Evolutionary conservation across 2,329 filamentous ascomycete species (phyloP).

Genomic region (Cytospora paraplurivora): DNA sequence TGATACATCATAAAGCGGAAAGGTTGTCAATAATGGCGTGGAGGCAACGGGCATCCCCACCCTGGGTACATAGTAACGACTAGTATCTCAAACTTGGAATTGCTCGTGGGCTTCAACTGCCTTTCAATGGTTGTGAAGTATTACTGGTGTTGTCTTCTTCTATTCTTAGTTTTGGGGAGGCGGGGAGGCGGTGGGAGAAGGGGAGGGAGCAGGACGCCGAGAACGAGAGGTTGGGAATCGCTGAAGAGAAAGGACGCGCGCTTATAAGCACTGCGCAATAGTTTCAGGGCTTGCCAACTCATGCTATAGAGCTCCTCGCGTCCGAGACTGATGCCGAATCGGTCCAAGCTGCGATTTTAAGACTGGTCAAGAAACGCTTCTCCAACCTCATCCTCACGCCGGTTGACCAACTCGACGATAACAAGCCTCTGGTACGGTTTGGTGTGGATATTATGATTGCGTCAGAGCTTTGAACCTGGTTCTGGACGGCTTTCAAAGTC

Average conservation of each 20-base stretch:
- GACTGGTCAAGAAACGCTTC: slow-evolving; percentile 10
- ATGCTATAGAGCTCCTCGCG: background rate
- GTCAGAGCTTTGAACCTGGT: slow-evolving; percentile 43
- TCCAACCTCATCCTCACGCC: slow-evolving; percentile 34
- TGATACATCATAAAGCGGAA: background rate
- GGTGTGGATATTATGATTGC: slow-evolving; percentile 46
- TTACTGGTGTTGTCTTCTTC: no score
- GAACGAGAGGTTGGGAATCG: no score
- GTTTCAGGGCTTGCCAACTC: background rate
- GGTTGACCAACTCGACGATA: slow-evolving; percentile 34
- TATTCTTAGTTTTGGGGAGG: no score
- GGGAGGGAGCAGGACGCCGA: no score
- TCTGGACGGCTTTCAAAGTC: slow-evolving; percentile 38
- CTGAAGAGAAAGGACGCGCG: no score
- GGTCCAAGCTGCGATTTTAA: background rate
- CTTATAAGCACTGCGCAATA: background rate
- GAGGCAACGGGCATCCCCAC: background rate
- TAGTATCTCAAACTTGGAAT: no score
- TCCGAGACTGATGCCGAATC: background rate
- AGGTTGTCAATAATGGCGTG: background rate
- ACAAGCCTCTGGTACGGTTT: slow-evolving; percentile 36
- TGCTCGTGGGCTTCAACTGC: no score
- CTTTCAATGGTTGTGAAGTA: no score
- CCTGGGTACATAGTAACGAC: no score
- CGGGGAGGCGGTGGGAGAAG: no score